Evolutionary conservation across 2,329 filamentous ascomycete species (phyloP), one percentile per base, ranked within the genome.

Genomic region (Teratosphaeria zuluensis): DNA sequence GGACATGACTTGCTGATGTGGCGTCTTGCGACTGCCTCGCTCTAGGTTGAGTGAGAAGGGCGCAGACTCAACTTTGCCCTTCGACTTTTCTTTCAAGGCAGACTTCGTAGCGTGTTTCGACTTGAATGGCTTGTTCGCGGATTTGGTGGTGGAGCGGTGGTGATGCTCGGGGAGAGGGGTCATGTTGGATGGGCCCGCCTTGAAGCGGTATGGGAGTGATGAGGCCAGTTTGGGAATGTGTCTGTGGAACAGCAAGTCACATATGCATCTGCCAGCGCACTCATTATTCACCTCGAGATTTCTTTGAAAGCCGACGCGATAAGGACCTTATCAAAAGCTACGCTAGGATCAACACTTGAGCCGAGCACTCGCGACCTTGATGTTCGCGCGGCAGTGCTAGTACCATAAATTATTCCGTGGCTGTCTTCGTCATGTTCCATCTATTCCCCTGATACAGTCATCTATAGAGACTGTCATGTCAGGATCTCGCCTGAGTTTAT

Each of bases 1-100:
- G 60, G 91, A 95, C 89, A 96, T 92, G 76, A 96, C 84, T 77
- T 96, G 90, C 73, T 99, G 94, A 73, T 96, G 90, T 58, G 90
- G 90, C 16, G 92, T 96, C 75, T 90, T 95, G 70, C 92, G 85
- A 67, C 54, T 58, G 61, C 87, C 86, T 68, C 81, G 84, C 70
- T 95, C 89, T 68, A 84, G 78, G 58, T 80, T 71, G 16, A 19
- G 42, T 48, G 42, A 21, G n/a, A 48, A 48, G 16, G 19, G 42
- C 42, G 42, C 42, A 21, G 42, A 48, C 67, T 85, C 86, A 55
- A 92, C 82, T 74, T 94, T 94, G 71, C 92, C 92, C 80, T 97
- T 97, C 60, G 85, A 82, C 64, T 85, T 81, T 64, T 96, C 90
- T 72, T 94, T 90, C 70, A 96, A 75, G 59, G 90, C 84, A 69